Evolutionary conservation across 345 rosid genomes (phyloP).

Genomic region (Lumnitzera racemosa): DNA sequence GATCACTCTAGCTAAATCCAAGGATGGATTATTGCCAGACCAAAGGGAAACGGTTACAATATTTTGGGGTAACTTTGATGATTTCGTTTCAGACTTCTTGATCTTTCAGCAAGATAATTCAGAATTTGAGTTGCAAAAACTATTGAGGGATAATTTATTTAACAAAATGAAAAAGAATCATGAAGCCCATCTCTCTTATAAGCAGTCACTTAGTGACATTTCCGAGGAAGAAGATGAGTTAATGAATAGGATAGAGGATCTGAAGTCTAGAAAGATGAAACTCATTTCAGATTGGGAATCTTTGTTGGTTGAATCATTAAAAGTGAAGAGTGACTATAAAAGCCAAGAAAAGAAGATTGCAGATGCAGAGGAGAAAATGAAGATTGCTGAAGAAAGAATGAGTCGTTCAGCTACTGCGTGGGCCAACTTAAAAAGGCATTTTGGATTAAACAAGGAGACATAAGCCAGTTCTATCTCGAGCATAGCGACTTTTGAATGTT

Average conservation of each 20-base stretch:
- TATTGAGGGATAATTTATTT: constrained; percentile 8
- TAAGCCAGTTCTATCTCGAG: too few relatives aligned
- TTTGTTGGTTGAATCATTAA: constrained; percentile 1
- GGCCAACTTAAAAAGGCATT: too few relatives aligned
- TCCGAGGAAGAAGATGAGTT: constrained; percentile 8
- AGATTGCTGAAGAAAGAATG: constrained; percentile 16
- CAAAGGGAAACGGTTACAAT: background rate
- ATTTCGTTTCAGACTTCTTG: constrained; percentile 10
- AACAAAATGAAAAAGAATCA: constrained; percentile 10
- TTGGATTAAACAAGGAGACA: too few relatives aligned
- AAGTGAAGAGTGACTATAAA: background rate
- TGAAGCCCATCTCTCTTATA: constrained; percentile 1
- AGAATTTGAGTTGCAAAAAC: constrained; percentile 6
- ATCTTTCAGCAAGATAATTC: constrained; percentile 10
- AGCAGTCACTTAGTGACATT: background rate
- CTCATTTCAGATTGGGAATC: constrained; percentile 7
- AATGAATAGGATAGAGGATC: constrained; percentile 1
- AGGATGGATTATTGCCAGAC: constrained; percentile 1
- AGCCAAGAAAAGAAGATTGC: background rate
- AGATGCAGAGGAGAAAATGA: constrained; percentile 11
- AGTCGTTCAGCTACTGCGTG: constrained; percentile 8
- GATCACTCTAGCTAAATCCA: background rate
- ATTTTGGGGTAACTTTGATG: constrained; percentile 12
- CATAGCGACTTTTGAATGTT: too few relatives aligned
- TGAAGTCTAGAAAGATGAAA: constrained; percentile 2